Conservation (phyloP, 2,329 filamentous ascomycete species). For the Cercospora citrullina region DNA sequence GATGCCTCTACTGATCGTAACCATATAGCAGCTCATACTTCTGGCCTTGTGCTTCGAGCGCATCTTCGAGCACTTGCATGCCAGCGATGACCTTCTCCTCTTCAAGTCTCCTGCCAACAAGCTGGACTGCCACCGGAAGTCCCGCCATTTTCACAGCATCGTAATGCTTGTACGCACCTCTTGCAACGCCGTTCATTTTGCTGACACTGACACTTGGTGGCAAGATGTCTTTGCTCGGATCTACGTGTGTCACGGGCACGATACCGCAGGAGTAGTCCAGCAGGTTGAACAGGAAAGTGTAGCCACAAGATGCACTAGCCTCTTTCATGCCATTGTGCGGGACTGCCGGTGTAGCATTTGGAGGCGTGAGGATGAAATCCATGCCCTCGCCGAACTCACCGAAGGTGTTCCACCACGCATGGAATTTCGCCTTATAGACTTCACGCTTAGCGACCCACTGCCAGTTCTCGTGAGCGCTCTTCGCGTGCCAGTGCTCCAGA, state of each 20-base stretch:
- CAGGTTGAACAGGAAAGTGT: constrained; percentile 91
- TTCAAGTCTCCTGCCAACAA: constrained; percentile 75
- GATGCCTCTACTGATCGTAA: constrained; percentile 10
- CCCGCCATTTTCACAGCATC: constrained; percentile 81
- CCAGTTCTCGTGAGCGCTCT: constrained; percentile 79
- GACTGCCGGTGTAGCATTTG: constrained; percentile 85
- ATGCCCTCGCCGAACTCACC: constrained; percentile 47
- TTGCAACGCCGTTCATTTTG: constrained; percentile 74
- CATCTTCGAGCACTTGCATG: constrained; percentile 77
- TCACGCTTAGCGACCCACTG: constrained; percentile 75
- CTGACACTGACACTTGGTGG: constrained; percentile 61
- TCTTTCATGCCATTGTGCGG: constrained; percentile 85
- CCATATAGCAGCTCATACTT: constrained; percentile 52
- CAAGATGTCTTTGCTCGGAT: constrained; percentile 66
- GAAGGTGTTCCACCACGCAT: constrained; percentile 77
- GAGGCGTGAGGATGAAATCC: constrained; percentile 80
- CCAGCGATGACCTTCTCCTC: constrained; percentile 84
- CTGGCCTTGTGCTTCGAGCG: constrained; percentile 58
- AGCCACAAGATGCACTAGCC: constrained; percentile 82
- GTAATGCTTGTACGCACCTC: constrained; percentile 83
- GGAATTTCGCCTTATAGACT: constrained; percentile 73
- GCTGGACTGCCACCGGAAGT: constrained; percentile 80
- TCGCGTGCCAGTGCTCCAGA: constrained; percentile 69
- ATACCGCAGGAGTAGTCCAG: constrained; percentile 85
- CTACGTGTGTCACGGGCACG: constrained; percentile 81